phyloP scores from a whole-genome alignment of 2,329 filamentous ascomycete genomes.

The Aspergillus tubingensis region DNA sequence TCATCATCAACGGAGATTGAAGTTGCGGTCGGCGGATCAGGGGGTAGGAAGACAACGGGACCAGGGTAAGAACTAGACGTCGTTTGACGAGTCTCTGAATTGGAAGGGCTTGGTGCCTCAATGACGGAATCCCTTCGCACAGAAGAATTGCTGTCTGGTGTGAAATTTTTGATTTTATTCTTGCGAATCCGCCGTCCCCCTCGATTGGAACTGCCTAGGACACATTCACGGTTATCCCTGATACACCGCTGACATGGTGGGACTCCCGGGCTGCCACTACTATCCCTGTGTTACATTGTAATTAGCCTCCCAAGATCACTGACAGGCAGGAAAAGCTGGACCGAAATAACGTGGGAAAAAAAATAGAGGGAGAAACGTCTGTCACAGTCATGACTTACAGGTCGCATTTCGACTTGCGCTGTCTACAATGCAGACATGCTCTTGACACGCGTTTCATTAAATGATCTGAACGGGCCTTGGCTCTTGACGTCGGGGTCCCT shows the following conservation, averaged over 20 bases:
- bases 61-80: slow-evolving; percentile 34
- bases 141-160: slow-evolving; percentile 26
- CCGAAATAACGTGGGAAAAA: neutral
- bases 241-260: slow-evolving; percentile 61
- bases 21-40: slow-evolving; percentile 32
- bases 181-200: slow-evolving; percentile 61
- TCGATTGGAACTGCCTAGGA: slow-evolving; percentile 61
- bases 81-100: slow-evolving; percentile 29
- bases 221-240: slow-evolving; percentile 59
- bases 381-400: slow-evolving; percentile 44
- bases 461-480: slow-evolving; percentile 31
- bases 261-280: slow-evolving; percentile 52
- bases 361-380: neutral
- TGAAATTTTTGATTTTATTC: slow-evolving; percentile 46
- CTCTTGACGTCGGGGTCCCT: slow-evolving; percentile 13
- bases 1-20: slow-evolving; percentile 39
- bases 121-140: slow-evolving; percentile 30
- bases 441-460: slow-evolving; percentile 50
- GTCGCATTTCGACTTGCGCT: slow-evolving; percentile 55
- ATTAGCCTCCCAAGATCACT: slow-evolving; percentile 1
- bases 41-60: slow-evolving; percentile 37
- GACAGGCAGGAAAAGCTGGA: neutral
- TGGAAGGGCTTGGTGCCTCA: slow-evolving; percentile 27
- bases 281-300: slow-evolving; percentile 34
- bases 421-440: slow-evolving; percentile 52